Evolutionary conservation across 768 basidiomycete genomes (phyloP).

Genomic region (Serendipita sp.): DNA sequence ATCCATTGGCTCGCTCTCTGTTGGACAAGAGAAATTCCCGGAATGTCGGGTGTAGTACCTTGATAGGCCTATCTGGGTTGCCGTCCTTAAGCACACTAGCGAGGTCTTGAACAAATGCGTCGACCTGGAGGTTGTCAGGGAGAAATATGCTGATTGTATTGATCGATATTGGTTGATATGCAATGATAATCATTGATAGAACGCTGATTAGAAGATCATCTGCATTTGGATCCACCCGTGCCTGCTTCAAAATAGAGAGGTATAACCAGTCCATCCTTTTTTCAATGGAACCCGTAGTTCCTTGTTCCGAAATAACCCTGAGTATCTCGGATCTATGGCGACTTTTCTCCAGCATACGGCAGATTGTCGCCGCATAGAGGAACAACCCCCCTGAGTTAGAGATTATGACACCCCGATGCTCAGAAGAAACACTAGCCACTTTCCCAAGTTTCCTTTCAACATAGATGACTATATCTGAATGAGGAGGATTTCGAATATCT

Average conservation of each 20-base stretch:
- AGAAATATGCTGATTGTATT: conserved; percentile 1
- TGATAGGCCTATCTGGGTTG: neutral
- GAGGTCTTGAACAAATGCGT: neutral
- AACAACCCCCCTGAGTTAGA: neutral
- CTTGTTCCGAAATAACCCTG: neutral
- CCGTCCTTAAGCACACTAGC: neutral
- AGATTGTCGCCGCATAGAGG: neutral
- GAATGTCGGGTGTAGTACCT: neutral
- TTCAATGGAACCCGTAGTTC: neutral
- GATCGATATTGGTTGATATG: neutral
- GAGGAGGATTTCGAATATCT: neutral
- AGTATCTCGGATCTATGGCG: neutral
- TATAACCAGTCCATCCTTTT: neutral
- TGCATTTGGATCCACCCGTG: neutral
- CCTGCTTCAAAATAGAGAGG: neutral
- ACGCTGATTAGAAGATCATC: neutral
- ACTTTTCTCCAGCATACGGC: neutral
- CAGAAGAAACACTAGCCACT: neutral
- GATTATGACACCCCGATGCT: neutral
- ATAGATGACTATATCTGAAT: neutral
- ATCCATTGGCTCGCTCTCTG: neutral
- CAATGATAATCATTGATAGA: neutral
- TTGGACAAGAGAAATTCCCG: neutral
- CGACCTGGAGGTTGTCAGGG: neutral
- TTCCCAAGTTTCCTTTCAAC: neutral